Base-by-base conservation (phyloP, 345 rosid genomes). In the Clausena lansium region DNA sequence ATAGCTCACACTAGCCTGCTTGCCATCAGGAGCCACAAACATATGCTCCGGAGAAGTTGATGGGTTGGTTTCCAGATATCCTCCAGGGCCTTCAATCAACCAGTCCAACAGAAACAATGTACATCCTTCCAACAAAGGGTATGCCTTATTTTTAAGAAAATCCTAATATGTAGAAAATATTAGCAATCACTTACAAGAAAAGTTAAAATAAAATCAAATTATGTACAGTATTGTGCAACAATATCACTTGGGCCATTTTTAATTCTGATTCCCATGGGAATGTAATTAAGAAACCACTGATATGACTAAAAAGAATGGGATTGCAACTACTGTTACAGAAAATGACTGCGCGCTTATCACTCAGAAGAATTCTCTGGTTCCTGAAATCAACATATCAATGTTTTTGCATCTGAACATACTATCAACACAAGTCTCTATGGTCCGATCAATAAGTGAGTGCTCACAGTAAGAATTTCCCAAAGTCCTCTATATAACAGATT, bases 11-110 rank as follows among this genome's bases (percentile, higher is more conserved):
- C 93, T 89, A 63, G 97, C 98, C 74, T 76, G 90, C 82, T 87
- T 90, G 38, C 98, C 98, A 81, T 89, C 90, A 25, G 98, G 98
- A 80, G 92, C 87, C 33, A 80, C 83, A 74, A 96, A 96, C 86
- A 80, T 82, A 86, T 94, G 98, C 75, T 96, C 99, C 30, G 99
- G 99, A 72, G 98, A 96, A 32, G 99, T 96, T 67, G 99, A 96
- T 24, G 99, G 99, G 80, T 94, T 96, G 60, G 98, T 89, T 83
- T 88, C 94, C 33, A 96, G 87, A 87, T 85, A 92, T 62, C 91
- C 93, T 28, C 88, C 94, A 65, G 66, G 87, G 38, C 95, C 97
- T 86, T 94, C 87, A 57, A 94, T 87, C 82, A 94, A 86, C 99
- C 99, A 96, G 81, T 94, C 97, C 85, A 96, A 81, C 65, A 96